Base-by-base conservation (phyloP, 2,329 filamentous ascomycete genomes). In the Corniculantispora saksenae region DNA sequence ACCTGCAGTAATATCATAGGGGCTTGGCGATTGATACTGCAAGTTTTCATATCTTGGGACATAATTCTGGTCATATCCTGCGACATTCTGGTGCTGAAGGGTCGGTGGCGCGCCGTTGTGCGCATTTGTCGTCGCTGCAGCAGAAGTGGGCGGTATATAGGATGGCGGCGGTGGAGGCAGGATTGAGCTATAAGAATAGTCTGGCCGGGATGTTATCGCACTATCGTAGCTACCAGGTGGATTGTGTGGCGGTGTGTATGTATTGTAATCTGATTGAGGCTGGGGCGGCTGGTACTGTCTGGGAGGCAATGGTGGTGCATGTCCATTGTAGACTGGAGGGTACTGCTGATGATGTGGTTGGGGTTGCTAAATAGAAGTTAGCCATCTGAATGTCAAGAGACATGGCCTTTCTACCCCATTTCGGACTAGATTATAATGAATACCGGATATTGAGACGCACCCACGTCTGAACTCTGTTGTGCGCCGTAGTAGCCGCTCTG, bases 161-260 rank as follows among this genome's bases (percentile, higher is more conserved):
- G 51, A 38, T 3, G 61, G 61, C 15, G 61, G 40, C 21, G 61
- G 61, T 21, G 61, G 61, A 12, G 61, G 61, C 51, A 63, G 35
- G 5, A 63, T 48, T 19, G 61, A 56, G 61, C 29, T 50, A 15
- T 63, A 63, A 17, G 61, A 63, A 21, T 25, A 48, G 15, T 56
- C 51, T 27, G 51, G 51, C 25, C 43, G 53, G 5, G 19, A 13
- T 19, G 40, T 15, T 8, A 8, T 9, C n/a, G 9, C 3, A 9
- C 3, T 35, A 25, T 57, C 61, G 27, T 47, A 21, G 21, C 19
- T 50, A 2, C 4, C 29, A 2, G 51, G 29, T 6, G 17, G 1
- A 27, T 50, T 21, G 4, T 48, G 61, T 6, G 50, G 17, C 1
- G n/a, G 5, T 35, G 19, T 12, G 10, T 61, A 38, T 13, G 9